These are phyloP conservation scores for Knoxia roxburghii DNA, from an alignment of 257 asterid species.

Conservation along the genomic window DNA sequence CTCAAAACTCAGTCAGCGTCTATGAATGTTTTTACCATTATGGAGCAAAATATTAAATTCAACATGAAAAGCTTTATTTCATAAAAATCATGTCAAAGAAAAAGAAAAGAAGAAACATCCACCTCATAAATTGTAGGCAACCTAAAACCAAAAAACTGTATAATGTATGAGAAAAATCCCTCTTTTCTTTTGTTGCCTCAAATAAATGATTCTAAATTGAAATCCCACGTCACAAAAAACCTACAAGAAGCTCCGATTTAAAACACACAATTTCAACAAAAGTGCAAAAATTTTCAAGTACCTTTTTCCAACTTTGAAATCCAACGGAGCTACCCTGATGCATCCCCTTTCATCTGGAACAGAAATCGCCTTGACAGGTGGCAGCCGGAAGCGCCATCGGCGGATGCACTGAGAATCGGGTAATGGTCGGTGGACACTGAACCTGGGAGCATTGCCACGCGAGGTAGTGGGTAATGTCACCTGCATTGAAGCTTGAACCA, in stretches of 20 bases:
- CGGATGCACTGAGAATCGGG: conserved; percentile 25
- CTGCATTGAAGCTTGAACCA: conserved; percentile 19
- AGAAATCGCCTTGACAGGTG: conserved; percentile 15
- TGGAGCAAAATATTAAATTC: background rate
- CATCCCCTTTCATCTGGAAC: conserved; percentile 25
- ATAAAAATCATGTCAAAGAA: background rate
- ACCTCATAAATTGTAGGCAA: background rate
- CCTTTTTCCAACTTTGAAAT: conserved; percentile 62
- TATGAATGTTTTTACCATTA: too few species aligned
- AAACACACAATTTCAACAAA: background rate
- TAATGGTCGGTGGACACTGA: conserved; percentile 18
- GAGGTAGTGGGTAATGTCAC: conserved; percentile 19
- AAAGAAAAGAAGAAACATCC: background rate
- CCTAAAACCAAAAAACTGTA: background rate
- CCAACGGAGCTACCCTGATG: conserved; percentile 29
- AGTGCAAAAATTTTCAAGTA: conserved; percentile 15
- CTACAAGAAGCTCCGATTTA: too few species aligned
- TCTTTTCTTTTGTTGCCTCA: background rate
- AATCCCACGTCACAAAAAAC: conserved; percentile 1
- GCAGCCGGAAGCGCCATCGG: conserved; percentile 22
- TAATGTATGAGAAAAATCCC: background rate
- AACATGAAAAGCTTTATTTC: background rate
- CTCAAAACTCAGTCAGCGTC: background rate
- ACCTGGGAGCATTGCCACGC: conserved; percentile 12
- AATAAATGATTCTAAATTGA: background rate